Base-by-base conservation (phyloP, 1,139 yeast genomes). In the Yamadazyma diospyri region DNA sequence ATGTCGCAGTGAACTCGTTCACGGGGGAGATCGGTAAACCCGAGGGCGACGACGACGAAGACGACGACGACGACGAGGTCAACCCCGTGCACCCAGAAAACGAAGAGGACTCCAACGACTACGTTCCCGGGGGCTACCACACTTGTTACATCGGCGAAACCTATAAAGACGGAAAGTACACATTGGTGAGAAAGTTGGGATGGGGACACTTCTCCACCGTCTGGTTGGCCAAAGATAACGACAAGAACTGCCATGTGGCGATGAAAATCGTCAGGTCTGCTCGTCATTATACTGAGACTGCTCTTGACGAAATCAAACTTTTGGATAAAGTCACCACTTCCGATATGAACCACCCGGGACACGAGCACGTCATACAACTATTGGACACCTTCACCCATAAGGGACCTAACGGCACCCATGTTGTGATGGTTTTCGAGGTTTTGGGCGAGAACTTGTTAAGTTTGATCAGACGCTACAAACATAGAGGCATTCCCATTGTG, bases 351-450 rank as follows among this genome's bases (percentile, higher is more conserved):
- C 94, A 83, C 47, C 85, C 86, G 0, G 88, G 89, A 1, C 76
- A 78, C 41, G 64, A 67, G 30, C 85, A 81, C 52, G 76, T 82
- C 6, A 78, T 83, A 43, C 73, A 70, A 42, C 59, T 83, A 25
- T 54, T 81, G 35, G 92, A 82, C 51, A 75, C 81, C 36, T 83
- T 83, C 46, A 64, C 71, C 12, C 84, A 82, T 46, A 57, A 57
- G 9, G 94, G 94, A 0, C 86, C 87, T 1, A 79, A 83, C 52
- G 94, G 94, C 0, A 67, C 71, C 10, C 94, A 83, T 53, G 76
- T 82, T 9, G 84, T 83, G 30, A 86, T 87, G 94, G 95, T 84
- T 6, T 85, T 87, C 52, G 95, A 86, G 59, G 89, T 86, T 1
- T 64, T 87, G 35, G 95, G 95, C 4, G 95, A 86, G 53, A 86